Conservation (phyloP, 441 rosid species). For the Corymbia citriodora region DNA sequence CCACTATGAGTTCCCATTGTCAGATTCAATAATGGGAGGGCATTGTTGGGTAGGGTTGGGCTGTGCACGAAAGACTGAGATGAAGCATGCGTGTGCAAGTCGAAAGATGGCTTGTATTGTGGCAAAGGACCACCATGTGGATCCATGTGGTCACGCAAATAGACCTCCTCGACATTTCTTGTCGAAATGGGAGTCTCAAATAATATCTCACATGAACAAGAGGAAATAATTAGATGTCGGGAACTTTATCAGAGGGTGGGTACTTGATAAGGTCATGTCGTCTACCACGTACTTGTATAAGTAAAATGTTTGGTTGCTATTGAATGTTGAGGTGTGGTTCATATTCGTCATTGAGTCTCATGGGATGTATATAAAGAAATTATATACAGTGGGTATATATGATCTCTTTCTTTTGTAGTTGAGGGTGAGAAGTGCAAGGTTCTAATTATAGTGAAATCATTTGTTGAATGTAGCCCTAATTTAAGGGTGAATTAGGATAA, state of each 20-base stretch:
- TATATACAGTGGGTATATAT: too few species aligned
- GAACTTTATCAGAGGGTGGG: neutral
- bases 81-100: neutral
- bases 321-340: fast-evolving
- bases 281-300: neutral
- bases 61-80: neutral
- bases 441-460: too few species aligned
- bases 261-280: neutral
- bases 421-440: too few species aligned
- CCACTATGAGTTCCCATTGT: neutral
- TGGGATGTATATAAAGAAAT: too few species aligned
- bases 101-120: neutral
- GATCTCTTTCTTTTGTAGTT: too few species aligned
- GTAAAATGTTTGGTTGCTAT: fast-evolving
- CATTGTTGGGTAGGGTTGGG: neutral
- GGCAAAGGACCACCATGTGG: neutral
- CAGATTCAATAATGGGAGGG: neutral
- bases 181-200: neutral
- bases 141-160: neutral
- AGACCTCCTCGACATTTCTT: neutral
- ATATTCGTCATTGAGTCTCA: fast-evolving
- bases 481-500: too few species aligned
- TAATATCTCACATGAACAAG: neutral
- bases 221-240: neutral
- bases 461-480: too few species aligned